Evolutionary conservation across 306 rosid genomes (phyloP).

Genomic region (Fragaria vesca): DNA sequence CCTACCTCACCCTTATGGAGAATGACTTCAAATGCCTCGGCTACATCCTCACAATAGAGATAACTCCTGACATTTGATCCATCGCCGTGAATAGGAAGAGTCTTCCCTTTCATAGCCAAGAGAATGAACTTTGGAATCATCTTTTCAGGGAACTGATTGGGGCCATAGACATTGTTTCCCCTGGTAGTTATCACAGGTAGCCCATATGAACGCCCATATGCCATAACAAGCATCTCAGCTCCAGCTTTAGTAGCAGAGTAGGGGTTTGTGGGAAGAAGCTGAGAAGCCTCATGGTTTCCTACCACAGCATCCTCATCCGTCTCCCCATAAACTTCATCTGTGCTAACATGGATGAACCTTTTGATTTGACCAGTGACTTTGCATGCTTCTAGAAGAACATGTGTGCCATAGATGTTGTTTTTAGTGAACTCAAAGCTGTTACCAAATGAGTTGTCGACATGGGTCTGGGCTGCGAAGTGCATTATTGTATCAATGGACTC

Average conservation of each 20-base stretch:
- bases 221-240: slow-evolving; percentile 71
- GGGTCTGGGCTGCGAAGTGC: slow-evolving; percentile 72
- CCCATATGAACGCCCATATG: slow-evolving; percentile 55
- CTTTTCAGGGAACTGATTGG: slow-evolving; percentile 64
- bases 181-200: slow-evolving; percentile 58
- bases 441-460: slow-evolving; percentile 61
- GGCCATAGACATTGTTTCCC: slow-evolving; percentile 61
- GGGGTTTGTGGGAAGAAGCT: slow-evolving; percentile 62
- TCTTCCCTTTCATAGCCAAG: slow-evolving; percentile 55
- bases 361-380: slow-evolving; percentile 45
- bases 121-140: slow-evolving; percentile 57
- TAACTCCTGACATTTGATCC: slow-evolving; percentile 67
- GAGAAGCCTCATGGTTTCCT: slow-evolving; percentile 66
- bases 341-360: slow-evolving; percentile 64
- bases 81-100: slow-evolving; percentile 60
- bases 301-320: slow-evolving; percentile 58
- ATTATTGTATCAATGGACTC: slow-evolving; percentile 62
- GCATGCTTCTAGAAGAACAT: slow-evolving; percentile 64
- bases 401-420: slow-evolving; percentile 62
- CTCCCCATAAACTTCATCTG: slow-evolving; percentile 64
- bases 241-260: slow-evolving; percentile 67
- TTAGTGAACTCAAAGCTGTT: slow-evolving; percentile 62
- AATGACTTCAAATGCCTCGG: slow-evolving; percentile 60
- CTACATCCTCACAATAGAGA: slow-evolving; percentile 59
- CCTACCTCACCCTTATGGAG: slow-evolving; percentile 61